Evolutionary conservation across 805 yeast species (phyloP).

Genomic region (Cyberlindnera meyerae): DNA sequence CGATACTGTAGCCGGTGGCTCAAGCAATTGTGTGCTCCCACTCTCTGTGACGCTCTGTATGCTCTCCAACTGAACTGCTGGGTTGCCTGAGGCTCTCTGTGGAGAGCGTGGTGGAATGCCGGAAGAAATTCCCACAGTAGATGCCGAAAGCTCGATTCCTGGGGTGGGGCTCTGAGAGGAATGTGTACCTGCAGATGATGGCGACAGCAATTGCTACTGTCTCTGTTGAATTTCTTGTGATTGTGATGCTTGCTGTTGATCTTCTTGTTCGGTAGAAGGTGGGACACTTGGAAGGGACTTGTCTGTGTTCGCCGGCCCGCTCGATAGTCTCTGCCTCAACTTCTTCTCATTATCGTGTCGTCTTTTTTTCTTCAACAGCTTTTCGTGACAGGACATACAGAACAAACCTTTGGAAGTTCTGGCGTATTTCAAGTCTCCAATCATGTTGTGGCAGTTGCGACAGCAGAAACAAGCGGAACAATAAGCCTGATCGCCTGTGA

Average conservation of each 20-base stretch:
- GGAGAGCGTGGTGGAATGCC: slow-evolving; percentile 24
- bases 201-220: too few relatives aligned
- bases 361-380: slow-evolving; percentile 69
- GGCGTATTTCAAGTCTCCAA: slow-evolving; percentile 87
- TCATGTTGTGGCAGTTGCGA: slow-evolving; percentile 77
- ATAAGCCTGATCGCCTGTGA: slow-evolving; percentile 93
- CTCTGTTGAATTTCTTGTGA: too few relatives aligned
- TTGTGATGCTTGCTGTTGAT: background rate
- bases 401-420: slow-evolving; percentile 89
- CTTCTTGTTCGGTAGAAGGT: background rate
- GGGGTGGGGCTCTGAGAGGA: slow-evolving; percentile 19
- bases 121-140: slow-evolving; percentile 6
- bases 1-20: slow-evolving; percentile 19
- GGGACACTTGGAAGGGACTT: slow-evolving; percentile 25
- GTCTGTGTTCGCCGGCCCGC: slow-evolving; percentile 8
- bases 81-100: slow-evolving; percentile 9
- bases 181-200: slow-evolving; percentile 15
- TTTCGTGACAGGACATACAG: slow-evolving; percentile 90
- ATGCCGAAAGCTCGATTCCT: slow-evolving; percentile 8
- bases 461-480: slow-evolving; percentile 89
- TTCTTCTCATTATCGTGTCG: slow-evolving; percentile 43
- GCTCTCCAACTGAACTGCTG: background rate
- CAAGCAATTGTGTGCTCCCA: slow-evolving; percentile 6
- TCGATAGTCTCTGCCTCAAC: slow-evolving; percentile 14
- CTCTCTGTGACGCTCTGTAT: background rate